Base-by-base conservation (phyloP, 257 asterid genomes). In the Salvia splendens region DNA sequence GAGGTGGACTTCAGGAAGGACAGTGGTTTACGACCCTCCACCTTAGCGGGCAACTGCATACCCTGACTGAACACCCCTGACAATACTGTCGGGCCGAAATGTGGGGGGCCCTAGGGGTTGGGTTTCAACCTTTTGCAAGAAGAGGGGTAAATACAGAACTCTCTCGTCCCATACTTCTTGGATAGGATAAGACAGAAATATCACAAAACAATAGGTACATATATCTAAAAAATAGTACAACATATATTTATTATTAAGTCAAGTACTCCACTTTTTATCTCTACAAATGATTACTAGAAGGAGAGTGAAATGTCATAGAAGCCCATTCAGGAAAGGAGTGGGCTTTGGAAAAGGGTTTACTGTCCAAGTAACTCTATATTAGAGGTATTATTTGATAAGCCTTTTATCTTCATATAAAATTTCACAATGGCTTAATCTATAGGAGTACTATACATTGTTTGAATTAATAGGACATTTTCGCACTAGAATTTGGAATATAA, bases 251-350 rank as follows among this genome's bases (percentile, higher is more conserved):
- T 46, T 10, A 46, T 14, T 53, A 66, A 42, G 43, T 28, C 30
- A 24, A 24, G 30, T 24, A 24, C 30, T 24, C 30, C 30, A 24
- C 30, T 58, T 35, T 57, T 60, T 56, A 60, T 63, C 11, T 63
- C 33, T 65, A 40, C 30, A 61, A 56, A 50, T 52, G 77, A 69
- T 48, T 33, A 11, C 74, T 61, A 75, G 71, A 60, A 68, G 57
- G 82, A 78, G 83, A 85, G 82, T 72, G 77, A 78, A 77, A 78
- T 75, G 78, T 77, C 30, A 82, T 56, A 69, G 67, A 65, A 77
- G 88, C 84, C 90, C 91, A 84, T 83, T 72, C 79, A 60, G 64
- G 61, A 51, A 55, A 80, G 82, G 85, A 77, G 75, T 84, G 90
- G 86, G 80, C 72, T 36, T 68, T 63, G 36, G 48, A 24, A 24